phyloP scores from a whole-genome alignment of 805 yeast species.

The Lipomyces yamanashiensis region DNA sequence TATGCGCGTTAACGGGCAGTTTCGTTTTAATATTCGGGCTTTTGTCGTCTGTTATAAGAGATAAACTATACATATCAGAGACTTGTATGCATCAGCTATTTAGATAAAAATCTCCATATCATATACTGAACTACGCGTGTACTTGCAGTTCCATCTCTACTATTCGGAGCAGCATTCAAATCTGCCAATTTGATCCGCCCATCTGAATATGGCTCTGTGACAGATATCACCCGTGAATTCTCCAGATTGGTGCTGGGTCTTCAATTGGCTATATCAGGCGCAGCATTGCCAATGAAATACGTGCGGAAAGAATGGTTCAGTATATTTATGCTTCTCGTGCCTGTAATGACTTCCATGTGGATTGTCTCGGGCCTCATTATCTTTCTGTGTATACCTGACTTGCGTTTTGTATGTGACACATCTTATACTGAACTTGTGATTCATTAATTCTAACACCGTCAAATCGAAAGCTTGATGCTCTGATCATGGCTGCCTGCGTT shows the following conservation, averaged over 20 bases:
- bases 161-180: slow-evolving; percentile 64
- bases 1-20: slow-evolving; percentile 65
- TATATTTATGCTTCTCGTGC: slow-evolving; percentile 61
- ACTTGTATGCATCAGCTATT: slow-evolving; percentile 46
- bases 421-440: background rate
- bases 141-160: slow-evolving; percentile 56
- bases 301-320: slow-evolving; percentile 63
- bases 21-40: slow-evolving; percentile 63
- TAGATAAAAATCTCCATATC: background rate
- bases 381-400: slow-evolving; percentile 63
- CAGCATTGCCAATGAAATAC: slow-evolving; percentile 71
- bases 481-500: slow-evolving; percentile 69
- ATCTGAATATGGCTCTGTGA: slow-evolving; percentile 53
- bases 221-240: slow-evolving; percentile 60
- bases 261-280: slow-evolving; percentile 74
- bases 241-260: slow-evolving; percentile 68
- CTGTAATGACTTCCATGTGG: slow-evolving; percentile 77
- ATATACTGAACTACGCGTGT: background rate
- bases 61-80: slow-evolving; percentile 64
- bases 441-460: slow-evolving; percentile 41
- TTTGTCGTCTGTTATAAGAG: slow-evolving; percentile 63
- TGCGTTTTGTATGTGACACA: slow-evolving; percentile 45
- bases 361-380: slow-evolving; percentile 64
- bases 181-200: slow-evolving; percentile 64
- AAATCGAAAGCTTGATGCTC: slow-evolving; percentile 48